Evolutionary conservation across 2,329 filamentous ascomycete genomes (phyloP).

Genomic region (Dendryphion nanum): DNA sequence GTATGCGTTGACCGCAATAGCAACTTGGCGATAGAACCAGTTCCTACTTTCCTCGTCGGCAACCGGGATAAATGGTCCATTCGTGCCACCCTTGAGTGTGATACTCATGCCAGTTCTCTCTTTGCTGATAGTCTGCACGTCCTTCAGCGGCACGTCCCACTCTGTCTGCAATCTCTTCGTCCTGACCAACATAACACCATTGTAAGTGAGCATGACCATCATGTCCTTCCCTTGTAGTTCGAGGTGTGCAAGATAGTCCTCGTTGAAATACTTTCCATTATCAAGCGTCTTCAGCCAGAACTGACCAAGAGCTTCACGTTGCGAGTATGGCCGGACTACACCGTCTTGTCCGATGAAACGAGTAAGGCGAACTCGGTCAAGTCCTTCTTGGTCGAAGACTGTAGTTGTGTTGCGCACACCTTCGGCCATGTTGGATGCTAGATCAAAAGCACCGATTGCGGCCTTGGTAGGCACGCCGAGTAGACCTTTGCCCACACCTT

Average conservation of each 20-base stretch:
- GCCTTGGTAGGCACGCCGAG: slow-evolving; percentile 95
- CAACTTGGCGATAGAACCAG: slow-evolving; percentile 66
- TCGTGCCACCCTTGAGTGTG: slow-evolving; percentile 81
- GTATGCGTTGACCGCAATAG: slow-evolving; percentile 65
- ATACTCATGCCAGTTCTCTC: slow-evolving; percentile 92
- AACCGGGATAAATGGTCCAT: slow-evolving; percentile 92
- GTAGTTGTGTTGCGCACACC: slow-evolving; percentile 98
- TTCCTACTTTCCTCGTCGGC: slow-evolving; percentile 76
- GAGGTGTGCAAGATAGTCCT: slow-evolving; percentile 94
- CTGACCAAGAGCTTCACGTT: slow-evolving; percentile 92
- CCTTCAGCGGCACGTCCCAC: slow-evolving; percentile 95
- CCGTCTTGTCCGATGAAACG: slow-evolving; percentile 91
- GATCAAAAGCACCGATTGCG: slow-evolving; percentile 92
- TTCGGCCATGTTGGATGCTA: slow-evolving; percentile 95
- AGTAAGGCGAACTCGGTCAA: slow-evolving; percentile 90
- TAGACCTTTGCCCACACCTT: slow-evolving; percentile 93
- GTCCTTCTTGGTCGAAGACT: slow-evolving; percentile 90
- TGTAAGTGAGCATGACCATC: slow-evolving; percentile 63
- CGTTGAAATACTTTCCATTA: slow-evolving; percentile 96
- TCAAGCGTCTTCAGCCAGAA: slow-evolving; percentile 99
- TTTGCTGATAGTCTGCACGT: slow-evolving; percentile 95
- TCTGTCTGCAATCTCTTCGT: slow-evolving; percentile 82
- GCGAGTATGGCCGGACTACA: slow-evolving; percentile 89
- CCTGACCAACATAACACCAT: slow-evolving; percentile 83
- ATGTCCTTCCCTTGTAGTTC: slow-evolving; percentile 89